A percentile compares a stretch with the other conserved stretches of the same genome.
Conservation (phyloP, 2,329 filamentous ascomycete species). For the Xylaria sp. region DNA sequence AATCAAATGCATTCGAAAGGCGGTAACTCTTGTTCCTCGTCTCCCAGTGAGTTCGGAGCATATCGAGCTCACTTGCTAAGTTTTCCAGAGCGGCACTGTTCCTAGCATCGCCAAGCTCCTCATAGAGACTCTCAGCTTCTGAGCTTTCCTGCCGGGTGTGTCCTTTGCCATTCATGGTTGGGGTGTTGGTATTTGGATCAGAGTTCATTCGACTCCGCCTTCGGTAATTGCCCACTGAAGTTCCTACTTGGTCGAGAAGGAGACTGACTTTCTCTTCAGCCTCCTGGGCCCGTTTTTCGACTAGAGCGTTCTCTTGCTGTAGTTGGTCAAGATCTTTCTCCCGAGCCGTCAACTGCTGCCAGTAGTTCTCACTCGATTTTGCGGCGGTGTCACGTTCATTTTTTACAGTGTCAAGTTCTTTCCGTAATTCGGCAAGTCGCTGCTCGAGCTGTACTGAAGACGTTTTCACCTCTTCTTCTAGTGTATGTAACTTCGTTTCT, state of each 20-base stretch:
- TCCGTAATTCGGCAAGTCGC: conserved; percentile 73
- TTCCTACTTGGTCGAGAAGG: conserved; percentile 92
- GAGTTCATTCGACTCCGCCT: conserved; percentile 73
- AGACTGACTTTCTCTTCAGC: conserved; percentile 94
- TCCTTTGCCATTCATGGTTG: conserved; percentile 50
- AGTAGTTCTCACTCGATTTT: conserved; percentile 62
- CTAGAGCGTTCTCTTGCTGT: conserved; percentile 80
- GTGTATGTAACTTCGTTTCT: conserved; percentile 72
- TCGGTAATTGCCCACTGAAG: conserved; percentile 93
- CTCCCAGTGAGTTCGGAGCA: conserved; percentile 91
- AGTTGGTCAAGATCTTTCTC: conserved; percentile 81
- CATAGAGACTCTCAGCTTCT: conserved; percentile 72
- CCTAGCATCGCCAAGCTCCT: conserved; percentile 63
- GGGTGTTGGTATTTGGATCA: conserved; percentile 56
- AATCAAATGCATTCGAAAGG: conserved; percentile 88
- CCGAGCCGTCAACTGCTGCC: conserved; percentile 67
- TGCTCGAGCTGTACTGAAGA: conserved; percentile 75
- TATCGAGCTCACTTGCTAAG: conserved; percentile 90
- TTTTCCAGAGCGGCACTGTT: conserved; percentile 82
- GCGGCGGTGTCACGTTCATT: conserved; percentile 73
- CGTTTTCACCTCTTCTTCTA: conserved; percentile 75
- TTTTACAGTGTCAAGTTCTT: conserved; percentile 73
- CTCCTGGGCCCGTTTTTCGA: conserved; percentile 86
- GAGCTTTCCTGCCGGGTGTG: conserved; percentile 62
- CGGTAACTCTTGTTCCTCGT: conserved; percentile 95